These are phyloP conservation scores for Talaromyces funiculosus DNA, from an alignment of 2,329 filamentous ascomycete genomes.

Conservation along the genomic window DNA sequence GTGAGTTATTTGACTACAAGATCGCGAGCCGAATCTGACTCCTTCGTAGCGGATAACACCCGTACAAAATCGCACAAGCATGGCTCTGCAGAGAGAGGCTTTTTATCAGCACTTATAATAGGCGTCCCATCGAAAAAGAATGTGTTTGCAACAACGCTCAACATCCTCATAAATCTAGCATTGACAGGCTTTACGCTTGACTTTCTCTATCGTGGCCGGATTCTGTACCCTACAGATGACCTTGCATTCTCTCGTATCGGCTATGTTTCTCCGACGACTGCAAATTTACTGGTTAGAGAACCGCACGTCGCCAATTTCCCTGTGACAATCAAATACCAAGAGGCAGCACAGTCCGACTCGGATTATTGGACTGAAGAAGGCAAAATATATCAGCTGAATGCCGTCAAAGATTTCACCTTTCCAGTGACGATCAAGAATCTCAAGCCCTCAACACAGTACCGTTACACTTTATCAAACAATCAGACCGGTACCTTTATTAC, in stretches of 20 bases:
- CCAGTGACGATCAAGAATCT: constrained; percentile 63
- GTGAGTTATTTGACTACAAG: not conserved
- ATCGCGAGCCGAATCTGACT: constrained; percentile 1
- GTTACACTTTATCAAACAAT: constrained; percentile 82
- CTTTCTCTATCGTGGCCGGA: constrained; percentile 66
- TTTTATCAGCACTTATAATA: constrained; percentile 54
- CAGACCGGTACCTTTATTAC: constrained; percentile 76
- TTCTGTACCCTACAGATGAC: constrained; percentile 65
- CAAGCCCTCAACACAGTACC: constrained; percentile 67
- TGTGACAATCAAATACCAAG: constrained; percentile 60
- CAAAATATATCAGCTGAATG: constrained; percentile 58
- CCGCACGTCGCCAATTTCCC: constrained; percentile 70
- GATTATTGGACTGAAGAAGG: constrained; percentile 61
- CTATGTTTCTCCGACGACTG: constrained; percentile 74
- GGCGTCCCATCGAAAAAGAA: constrained; percentile 72
- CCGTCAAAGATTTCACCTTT: constrained; percentile 77
- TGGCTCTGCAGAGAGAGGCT: not conserved
- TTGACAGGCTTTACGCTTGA: constrained; percentile 68
- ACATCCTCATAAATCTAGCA: constrained; percentile 65
- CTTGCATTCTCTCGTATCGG: constrained; percentile 82
- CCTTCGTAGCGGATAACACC: not conserved
- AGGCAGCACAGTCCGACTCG: constrained; percentile 27
- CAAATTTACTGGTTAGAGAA: constrained; percentile 78
- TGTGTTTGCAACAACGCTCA: constrained; percentile 58
- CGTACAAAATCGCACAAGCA: not conserved